Evolutionary conservation across 2,329 filamentous ascomycete species (phyloP).

Genomic region (Xylaria sp.): DNA sequence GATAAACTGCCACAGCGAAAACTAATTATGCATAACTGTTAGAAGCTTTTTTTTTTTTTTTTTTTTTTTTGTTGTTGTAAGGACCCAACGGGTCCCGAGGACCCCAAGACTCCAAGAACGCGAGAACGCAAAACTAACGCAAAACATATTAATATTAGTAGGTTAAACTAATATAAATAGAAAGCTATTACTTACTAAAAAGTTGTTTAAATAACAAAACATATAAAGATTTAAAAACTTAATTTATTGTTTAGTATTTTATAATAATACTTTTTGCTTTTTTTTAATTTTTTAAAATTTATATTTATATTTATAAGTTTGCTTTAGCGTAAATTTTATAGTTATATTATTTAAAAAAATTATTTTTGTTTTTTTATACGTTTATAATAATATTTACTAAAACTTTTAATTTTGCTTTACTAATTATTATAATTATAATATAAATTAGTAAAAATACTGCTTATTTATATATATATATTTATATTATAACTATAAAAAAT

Average conservation of each 20-base stretch:
- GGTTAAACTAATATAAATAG: too few relatives aligned
- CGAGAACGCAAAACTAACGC: too few relatives aligned
- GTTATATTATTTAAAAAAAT: neutral
- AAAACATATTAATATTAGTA: too few relatives aligned
- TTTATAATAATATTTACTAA: neutral
- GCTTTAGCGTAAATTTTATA: too few relatives aligned
- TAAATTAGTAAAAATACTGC: neutral
- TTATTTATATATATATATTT: neutral
- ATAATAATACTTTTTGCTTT: neutral
- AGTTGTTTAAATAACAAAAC: neutral
- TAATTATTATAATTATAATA: too few relatives aligned
- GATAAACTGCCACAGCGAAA: neutral
- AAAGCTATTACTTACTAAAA: neutral
- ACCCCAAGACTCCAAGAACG: too few relatives aligned
- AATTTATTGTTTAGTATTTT: neutral
- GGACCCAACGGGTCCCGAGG: too few relatives aligned
- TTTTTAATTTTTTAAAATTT: neutral
- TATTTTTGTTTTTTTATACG: neutral
- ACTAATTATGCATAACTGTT: neutral
- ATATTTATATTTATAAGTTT: neutral
- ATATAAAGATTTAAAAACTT: neutral
- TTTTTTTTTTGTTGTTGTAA: too few relatives aligned
- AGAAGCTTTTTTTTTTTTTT: too few relatives aligned
- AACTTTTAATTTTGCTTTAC: too few relatives aligned
- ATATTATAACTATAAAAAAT: neutral